These are phyloP conservation scores for Podaxis mareebaensis DNA, from an alignment of 768 basidiomycete species.

Conservation along the genomic window DNA sequence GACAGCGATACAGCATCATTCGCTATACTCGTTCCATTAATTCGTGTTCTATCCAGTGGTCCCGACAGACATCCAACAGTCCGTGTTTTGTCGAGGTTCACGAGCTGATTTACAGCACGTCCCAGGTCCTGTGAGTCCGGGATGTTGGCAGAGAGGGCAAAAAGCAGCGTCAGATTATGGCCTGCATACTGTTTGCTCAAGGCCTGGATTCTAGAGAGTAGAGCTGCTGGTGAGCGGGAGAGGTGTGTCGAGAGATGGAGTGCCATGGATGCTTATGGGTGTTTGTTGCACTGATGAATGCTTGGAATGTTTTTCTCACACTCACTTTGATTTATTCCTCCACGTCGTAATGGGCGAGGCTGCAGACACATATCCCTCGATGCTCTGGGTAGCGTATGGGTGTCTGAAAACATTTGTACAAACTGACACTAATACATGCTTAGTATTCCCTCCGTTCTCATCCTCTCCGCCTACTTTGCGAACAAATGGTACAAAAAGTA, in stretches of 20 bases:
- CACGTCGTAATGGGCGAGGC: constrained; percentile 7
- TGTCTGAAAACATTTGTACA: neutral
- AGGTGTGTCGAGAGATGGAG: constrained; percentile 43
- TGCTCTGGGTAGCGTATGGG: constrained; percentile 49
- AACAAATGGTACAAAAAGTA: constrained; percentile 53
- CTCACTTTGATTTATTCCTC: neutral
- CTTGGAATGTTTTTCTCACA: neutral
- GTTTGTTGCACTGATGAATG: neutral
- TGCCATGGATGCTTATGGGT: constrained; percentile 20
- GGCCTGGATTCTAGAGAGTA: constrained; percentile 35
- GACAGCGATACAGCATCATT: constrained; percentile 30
- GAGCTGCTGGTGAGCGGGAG: constrained; percentile 33
- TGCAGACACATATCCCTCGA: constrained; percentile 36
- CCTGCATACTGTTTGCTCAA: constrained; percentile 30
- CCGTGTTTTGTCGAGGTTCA: constrained; percentile 33
- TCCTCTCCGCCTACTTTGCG: constrained; percentile 45
- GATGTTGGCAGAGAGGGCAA: constrained; percentile 48
- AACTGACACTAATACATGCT: constrained; percentile 4
- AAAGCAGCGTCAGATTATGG: constrained; percentile 44
- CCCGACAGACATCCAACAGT: constrained; percentile 67
- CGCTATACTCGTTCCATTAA: constrained; percentile 7
- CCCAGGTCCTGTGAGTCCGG: constrained; percentile 37
- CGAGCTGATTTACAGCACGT: constrained; percentile 38
- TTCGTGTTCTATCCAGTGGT: constrained; percentile 34
- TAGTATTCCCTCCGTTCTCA: constrained; percentile 45